Base-by-base conservation (phyloP, 148 eudicot species). In the Tetragonia tetragonoides region DNA sequence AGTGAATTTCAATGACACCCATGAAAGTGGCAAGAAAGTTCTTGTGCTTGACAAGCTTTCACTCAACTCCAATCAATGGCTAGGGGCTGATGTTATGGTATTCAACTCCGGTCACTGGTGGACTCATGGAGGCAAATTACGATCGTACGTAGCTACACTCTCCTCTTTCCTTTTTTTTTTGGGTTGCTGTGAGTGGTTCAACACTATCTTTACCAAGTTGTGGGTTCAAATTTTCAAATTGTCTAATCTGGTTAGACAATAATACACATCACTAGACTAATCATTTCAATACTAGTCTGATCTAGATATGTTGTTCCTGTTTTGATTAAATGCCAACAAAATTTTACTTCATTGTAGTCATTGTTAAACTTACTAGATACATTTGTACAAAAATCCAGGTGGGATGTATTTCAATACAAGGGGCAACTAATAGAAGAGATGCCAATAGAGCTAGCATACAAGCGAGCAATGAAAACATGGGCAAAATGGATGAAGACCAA, bases 71-170 rank as follows among this genome's bases (percentile, higher is more conserved):
- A 38, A 84, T 44, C 47, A 72, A n/a, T 89, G 92, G 92, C 68
- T 23, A 51, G 92, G 89, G 24, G 90, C 92, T 1, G 88, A 89
- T 59, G 76, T 89, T 34, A 86, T 89, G 89, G 76, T 89, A 14
- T 89, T 84, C 63, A 89, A 89, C 73, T 82, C 89, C 12, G 90
- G 92, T 10, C 86, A 87, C 6, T 89, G 92, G 92, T 89, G 92
- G 92, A 69, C 38, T 10, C 90, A 86, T 59, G 24, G 10, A 2
- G 81, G 83, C 23, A 28, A 66, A 11, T 47, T 42, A 64, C 20
- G 38, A 76, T 47, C 62, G 86, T 83, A 76, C 64, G 84, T 8
- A 21, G 5, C 24, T 60, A 42, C 1, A 11, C 15, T 21, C 40
- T 7, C 21, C 21, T n/a, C 28, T 21, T 10, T 5, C 34, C 34